Evolutionary conservation across 495 filamentous ascomycete species (phyloP).

Genomic region (Hyaloscypha hepaticicola): DNA sequence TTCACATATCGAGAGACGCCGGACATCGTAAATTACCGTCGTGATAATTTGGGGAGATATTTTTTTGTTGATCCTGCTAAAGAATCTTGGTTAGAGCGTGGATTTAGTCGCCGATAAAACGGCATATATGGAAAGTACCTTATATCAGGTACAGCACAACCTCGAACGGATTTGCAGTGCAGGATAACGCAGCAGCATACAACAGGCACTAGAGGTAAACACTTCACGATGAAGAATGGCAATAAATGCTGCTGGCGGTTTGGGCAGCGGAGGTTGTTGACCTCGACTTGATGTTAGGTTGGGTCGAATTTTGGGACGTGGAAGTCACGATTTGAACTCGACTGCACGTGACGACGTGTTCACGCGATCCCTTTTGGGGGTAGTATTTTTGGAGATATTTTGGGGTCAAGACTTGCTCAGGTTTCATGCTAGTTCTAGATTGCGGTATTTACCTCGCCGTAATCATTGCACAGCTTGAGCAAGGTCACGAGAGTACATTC

Average conservation of each 20-base stretch:
- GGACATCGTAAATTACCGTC: not conserved
- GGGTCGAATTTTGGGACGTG: not conserved
- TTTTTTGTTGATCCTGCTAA: not conserved
- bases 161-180: not conserved
- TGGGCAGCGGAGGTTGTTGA: not conserved
- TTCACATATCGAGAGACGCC: not conserved
- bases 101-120: too few species aligned
- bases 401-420: too few species aligned
- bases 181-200: not conserved
- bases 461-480: too few species aligned
- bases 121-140: not conserved
- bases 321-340: not conserved
- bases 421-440: too few species aligned
- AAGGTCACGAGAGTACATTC: too few species aligned
- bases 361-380: too few species aligned
- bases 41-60: not conserved
- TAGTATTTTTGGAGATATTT: too few species aligned
- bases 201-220: not conserved
- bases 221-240: not conserved
- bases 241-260: not conserved
- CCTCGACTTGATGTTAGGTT: not conserved
- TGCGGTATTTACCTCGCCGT: too few species aligned
- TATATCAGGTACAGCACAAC: not conserved
- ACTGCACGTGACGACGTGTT: not conserved
- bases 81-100: not conserved